Conservation (phyloP, 2,329 filamentous ascomycete genomes). For the Ceratocystis variospora region DNA sequence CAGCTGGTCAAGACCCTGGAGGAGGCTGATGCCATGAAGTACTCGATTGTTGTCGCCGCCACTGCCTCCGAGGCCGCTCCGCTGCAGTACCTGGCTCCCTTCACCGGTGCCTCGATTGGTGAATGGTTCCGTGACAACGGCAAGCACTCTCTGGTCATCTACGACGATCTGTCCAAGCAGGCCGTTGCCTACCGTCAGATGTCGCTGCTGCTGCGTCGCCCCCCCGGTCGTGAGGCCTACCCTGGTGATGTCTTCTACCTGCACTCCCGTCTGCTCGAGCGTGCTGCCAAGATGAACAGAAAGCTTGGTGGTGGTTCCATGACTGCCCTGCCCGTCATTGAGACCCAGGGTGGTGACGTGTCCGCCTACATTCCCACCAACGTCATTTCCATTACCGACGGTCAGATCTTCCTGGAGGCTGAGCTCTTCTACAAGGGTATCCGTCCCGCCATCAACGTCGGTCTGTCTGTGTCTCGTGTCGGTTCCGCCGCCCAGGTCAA, state of each 20-base stretch:
- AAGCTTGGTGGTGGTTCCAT: slow-evolving; percentile 90
- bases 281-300: slow-evolving; percentile 97
- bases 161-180: slow-evolving; percentile 95
- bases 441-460: slow-evolving; percentile 99
- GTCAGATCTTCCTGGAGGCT: slow-evolving; percentile 98
- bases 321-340: slow-evolving; percentile 93
- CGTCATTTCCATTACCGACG: slow-evolving; percentile 99
- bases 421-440: slow-evolving; percentile 99
- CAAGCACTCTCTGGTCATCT: slow-evolving; percentile 80
- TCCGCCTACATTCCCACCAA: slow-evolving; percentile 99
- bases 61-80: slow-evolving; percentile 95
- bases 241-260: slow-evolving; percentile 99
- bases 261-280: slow-evolving; percentile 97
- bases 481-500: slow-evolving; percentile 98
- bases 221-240: slow-evolving; percentile 97
- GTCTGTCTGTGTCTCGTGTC: slow-evolving; percentile 99
- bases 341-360: slow-evolving; percentile 99
- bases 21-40: slow-evolving; percentile 99
- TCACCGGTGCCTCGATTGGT: slow-evolving; percentile 50
- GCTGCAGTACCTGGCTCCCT: slow-evolving; percentile 86
- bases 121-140: slow-evolving; percentile 74
- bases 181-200: slow-evolving; percentile 97
- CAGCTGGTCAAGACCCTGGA: slow-evolving; percentile 99
- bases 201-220: slow-evolving; percentile 94
- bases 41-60: slow-evolving; percentile 82